Evolutionary conservation across 1,284 basidiomycete species (phyloP).

Genomic region (Sphagnurus paluster): DNA sequence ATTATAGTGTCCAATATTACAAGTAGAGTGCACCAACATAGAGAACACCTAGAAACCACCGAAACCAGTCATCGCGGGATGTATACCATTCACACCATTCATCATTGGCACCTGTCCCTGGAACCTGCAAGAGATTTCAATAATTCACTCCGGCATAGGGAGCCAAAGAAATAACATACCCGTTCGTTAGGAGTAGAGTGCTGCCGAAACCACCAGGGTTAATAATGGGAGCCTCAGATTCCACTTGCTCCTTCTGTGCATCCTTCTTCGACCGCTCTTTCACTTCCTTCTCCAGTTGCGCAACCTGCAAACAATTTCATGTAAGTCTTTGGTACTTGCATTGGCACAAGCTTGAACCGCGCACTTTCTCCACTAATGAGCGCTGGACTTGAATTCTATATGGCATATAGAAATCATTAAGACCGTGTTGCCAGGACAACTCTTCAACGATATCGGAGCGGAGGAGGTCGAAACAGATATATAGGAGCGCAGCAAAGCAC

Average conservation of each 20-base stretch:
- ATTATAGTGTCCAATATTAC: conserved; percentile 34
- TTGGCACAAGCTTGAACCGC: conserved; percentile 16
- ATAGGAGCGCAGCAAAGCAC: conserved; percentile 91
- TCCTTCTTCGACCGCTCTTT: conserved; percentile 81
- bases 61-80: conserved; percentile 42
- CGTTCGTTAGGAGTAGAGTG: conserved; percentile 70
- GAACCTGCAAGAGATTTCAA: conserved; percentile 25
- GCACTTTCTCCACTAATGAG: conserved; percentile 67
- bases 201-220: conserved; percentile 69
- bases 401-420: conserved; percentile 97
- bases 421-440: conserved; percentile 91
- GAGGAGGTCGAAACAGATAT: conserved; percentile 91
- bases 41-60: conserved; percentile 31
- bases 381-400: conserved; percentile 89
- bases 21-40: conserved; percentile 16
- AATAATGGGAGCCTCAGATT: conserved; percentile 81
- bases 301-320: conserved; percentile 44
- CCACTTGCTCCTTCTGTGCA: conserved; percentile 83
- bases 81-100: conserved; percentile 40
- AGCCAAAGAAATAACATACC: conserved; percentile 35
- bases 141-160: background rate
- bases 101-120: conserved; percentile 38
- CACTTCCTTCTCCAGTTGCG: conserved; percentile 80
- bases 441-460: conserved; percentile 93
- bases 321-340: conserved; percentile 8